Evolutionary conservation across 805 yeast species (phyloP), one percentile per base, ranked within the genome.

Genomic region (Kazachstania psychrophila): DNA sequence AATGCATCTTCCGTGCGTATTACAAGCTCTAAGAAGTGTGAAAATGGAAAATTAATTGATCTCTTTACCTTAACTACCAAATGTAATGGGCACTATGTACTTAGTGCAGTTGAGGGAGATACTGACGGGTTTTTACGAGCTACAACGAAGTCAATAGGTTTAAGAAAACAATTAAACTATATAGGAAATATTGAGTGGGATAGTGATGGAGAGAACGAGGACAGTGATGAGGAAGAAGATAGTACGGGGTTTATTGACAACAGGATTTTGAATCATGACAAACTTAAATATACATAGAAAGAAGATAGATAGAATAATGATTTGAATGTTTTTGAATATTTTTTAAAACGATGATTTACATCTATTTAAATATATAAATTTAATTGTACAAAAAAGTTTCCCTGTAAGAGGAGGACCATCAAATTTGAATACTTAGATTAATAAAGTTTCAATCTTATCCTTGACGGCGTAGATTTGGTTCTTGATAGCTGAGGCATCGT

Each of bases 371-470:
- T n/a, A n/a, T n/a, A n/a, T n/a, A n/a, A n/a, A n/a, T n/a, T n/a
- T n/a, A 13, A 36, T 31, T 30, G 17, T 28, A 28, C 27, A 32
- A 19, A 25, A 22, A 26, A 18, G 19, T 34, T 2, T 34, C 14
- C 11, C 22, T 23, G 10, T 23, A 31, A 13, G 25, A 15, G 16
- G 12, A 11, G 17, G 31, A 17, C 22, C 20, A 28, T 23, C 33
- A 35, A 28, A 32, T 16, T 31, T 17, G 30, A 34, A 33, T 23
- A 16, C 34, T 48, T 79, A 88, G 62, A 92, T 92, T 65, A 92
- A 77, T 65, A 92, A 77, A 54, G 96, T 85, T 74, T 92, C 99
- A 68, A 92, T 89, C 83, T 89, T 88, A 74, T 92, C 96, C 85
- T 92, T 92, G 69, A 89, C 87, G 62, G 84, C 84, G 69, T 83